These are phyloP conservation scores for Dactylella cylindrospora DNA, from an alignment of 2,329 filamentous ascomycete genomes.

Conservation along the genomic window DNA sequence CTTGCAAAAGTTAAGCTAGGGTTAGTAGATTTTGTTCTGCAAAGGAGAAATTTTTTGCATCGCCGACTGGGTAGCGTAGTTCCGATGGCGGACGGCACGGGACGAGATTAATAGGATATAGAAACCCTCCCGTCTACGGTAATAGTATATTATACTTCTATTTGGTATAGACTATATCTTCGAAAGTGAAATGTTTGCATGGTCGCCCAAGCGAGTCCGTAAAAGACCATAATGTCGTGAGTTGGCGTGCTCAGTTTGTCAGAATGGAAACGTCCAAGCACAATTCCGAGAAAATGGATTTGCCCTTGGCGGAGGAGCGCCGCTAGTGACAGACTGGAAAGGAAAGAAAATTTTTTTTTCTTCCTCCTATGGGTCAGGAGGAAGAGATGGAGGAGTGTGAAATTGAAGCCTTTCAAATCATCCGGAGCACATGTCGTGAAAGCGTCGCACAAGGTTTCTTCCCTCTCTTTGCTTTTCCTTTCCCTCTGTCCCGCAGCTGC, in stretches of 20 bases:
- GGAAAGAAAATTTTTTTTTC: conserved; percentile 8
- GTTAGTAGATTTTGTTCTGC: background rate
- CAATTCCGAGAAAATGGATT: background rate
- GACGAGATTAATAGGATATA: background rate
- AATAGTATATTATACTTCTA: background rate
- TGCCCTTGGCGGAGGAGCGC: conserved; percentile 19
- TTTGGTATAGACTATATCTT: background rate
- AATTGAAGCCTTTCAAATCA: conserved; percentile 1
- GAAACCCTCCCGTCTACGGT: background rate
- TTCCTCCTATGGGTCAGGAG: background rate
- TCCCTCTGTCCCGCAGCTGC: conserved; percentile 4
- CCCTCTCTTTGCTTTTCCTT: too few species aligned
- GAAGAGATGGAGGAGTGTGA: too few species aligned
- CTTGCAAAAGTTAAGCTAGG: conserved; percentile 77
- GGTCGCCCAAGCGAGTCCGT: background rate
- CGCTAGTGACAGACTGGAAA: background rate
- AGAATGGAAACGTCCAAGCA: background rate
- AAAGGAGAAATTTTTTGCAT: background rate
- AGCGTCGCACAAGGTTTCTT: too few species aligned
- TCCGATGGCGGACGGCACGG: conserved; percentile 8
- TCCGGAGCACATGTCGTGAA: conserved; percentile 11
- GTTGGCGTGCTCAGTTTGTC: conserved; percentile 9
- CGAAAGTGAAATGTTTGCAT: background rate
- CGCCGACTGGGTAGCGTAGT: background rate
- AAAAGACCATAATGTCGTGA: conserved; percentile 2